Conservation (phyloP, 805 yeast genomes). For the Yarrowia keelungensis region DNA sequence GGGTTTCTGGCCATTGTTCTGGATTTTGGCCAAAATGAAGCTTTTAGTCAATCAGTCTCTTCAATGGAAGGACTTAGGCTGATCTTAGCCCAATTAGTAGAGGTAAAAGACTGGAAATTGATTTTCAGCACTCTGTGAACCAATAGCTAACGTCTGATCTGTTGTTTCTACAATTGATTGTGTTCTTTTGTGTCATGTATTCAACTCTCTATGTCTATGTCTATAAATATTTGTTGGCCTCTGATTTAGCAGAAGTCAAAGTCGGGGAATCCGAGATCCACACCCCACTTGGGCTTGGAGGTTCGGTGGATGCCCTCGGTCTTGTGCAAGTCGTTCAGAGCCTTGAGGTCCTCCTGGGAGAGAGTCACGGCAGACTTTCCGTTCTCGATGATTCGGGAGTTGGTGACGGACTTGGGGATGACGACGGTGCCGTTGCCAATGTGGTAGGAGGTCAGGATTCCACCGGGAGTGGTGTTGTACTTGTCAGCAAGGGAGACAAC, state of each 20-base stretch:
- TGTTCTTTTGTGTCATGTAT: not conserved
- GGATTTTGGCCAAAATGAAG: too few relatives aligned
- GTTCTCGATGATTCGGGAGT: slow-evolving; percentile 62
- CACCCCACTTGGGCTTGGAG: slow-evolving; percentile 48
- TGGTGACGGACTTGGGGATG: slow-evolving; percentile 74
- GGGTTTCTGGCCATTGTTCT: too few relatives aligned
- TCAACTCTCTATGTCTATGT: slow-evolving; percentile 15
- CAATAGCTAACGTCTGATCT: too few relatives aligned
- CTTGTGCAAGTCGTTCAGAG: slow-evolving; percentile 48
- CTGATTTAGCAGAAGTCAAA: slow-evolving; percentile 31
- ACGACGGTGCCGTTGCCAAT: slow-evolving; percentile 65
- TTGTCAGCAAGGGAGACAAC: slow-evolving; percentile 63
- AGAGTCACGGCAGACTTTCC: slow-evolving; percentile 53
- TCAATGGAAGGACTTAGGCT: too few relatives aligned
- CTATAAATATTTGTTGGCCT: slow-evolving; percentile 9
- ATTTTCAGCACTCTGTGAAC: too few relatives aligned
- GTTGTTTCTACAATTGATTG: too few relatives aligned
- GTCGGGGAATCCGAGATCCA: slow-evolving; percentile 46
- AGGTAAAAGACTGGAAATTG: too few relatives aligned
- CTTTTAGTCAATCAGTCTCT: too few relatives aligned
- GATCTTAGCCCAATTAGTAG: too few relatives aligned
- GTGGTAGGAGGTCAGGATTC: slow-evolving; percentile 70
- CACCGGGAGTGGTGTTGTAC: slow-evolving; percentile 61
- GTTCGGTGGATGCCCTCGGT: slow-evolving; percentile 46
- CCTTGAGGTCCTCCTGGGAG: slow-evolving; percentile 54